These are phyloP conservation scores for Hypoxylon lenormandii DNA, from an alignment of 495 filamentous ascomycete species.

Conservation along the genomic window DNA sequence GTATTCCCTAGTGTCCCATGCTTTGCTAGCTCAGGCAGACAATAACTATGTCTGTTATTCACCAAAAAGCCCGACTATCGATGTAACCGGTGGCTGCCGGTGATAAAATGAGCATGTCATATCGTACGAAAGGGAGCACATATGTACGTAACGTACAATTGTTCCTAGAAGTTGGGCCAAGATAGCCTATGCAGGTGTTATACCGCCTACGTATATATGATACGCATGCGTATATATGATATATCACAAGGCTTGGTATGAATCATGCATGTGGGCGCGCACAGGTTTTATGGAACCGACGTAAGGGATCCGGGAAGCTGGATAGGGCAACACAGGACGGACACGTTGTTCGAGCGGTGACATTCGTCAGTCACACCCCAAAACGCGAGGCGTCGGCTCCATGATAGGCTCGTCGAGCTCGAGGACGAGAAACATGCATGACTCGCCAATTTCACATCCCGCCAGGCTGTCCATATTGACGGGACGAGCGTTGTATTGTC, in stretches of 20 bases:
- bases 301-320: conserved; percentile 43
- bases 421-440: conserved; percentile 39
- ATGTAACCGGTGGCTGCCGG: neutral
- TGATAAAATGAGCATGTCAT: neutral
- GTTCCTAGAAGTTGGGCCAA: conserved; percentile 1
- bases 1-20: conserved; percentile 14
- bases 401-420: conserved; percentile 35
- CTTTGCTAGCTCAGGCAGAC: neutral
- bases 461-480: conserved; percentile 26
- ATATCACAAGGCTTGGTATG: conserved; percentile 24
- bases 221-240: conserved; percentile 3
- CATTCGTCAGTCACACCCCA: conserved; percentile 35
- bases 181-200: conserved; percentile 1
- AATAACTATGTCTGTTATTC: neutral
- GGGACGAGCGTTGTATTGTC: conserved; percentile 37
- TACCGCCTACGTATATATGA: neutral
- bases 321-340: conserved; percentile 43
- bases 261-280: conserved; percentile 21
- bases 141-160: neutral
- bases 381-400: conserved; percentile 33
- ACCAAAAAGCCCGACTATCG: neutral
- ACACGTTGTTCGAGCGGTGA: conserved; percentile 35
- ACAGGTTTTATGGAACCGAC: conserved; percentile 41
- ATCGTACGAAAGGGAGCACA: neutral
- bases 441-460: conserved; percentile 20